phyloP scores from a whole-genome alignment of 202 grass and related monocot species.

The Eragrostis tef region DNA sequence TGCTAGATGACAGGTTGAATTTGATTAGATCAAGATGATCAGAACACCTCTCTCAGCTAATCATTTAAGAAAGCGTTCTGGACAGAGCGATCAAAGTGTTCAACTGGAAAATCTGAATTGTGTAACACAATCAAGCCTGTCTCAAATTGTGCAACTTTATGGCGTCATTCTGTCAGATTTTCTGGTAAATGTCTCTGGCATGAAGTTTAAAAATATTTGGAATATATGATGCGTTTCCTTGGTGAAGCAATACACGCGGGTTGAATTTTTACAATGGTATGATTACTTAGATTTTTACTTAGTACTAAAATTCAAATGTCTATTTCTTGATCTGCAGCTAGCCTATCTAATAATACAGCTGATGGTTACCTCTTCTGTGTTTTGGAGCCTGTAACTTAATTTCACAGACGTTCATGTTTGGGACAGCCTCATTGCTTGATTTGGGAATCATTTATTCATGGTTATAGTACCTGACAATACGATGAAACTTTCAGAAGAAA shows the following conservation, averaged over 20 bases:
- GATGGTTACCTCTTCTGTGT: not conserved
- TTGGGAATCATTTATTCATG: not conserved
- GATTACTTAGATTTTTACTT: not conserved
- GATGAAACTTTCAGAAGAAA: too few relatives aligned
- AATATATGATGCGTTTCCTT: too few relatives aligned
- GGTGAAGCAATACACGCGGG: too few relatives aligned
- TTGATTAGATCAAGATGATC: constrained; percentile 86
- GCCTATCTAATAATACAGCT: constrained; percentile 5
- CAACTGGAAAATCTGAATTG: not conserved
- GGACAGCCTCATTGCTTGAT: not conserved
- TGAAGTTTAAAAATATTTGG: too few relatives aligned
- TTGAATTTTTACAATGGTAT: constrained; percentile 10
- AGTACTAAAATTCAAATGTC: constrained; percentile 1
- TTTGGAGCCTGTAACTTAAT: constrained; percentile 4
- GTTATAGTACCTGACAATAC: too few relatives aligned
- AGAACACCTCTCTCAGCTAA: constrained; percentile 56
- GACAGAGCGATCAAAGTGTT: not conserved
- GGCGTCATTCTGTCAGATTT: constrained; percentile 12
- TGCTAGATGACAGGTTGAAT: constrained; percentile 70
- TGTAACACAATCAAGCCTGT: not conserved
- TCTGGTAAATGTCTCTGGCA: not conserved
- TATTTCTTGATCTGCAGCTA: too few relatives aligned
- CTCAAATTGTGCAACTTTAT: not conserved
- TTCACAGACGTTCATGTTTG: not conserved
- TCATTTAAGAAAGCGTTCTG: constrained; percentile 6